These are phyloP conservation scores for Podaxis sp. DNA, from an alignment of 768 basidiomycete species.

Conservation along the genomic window DNA sequence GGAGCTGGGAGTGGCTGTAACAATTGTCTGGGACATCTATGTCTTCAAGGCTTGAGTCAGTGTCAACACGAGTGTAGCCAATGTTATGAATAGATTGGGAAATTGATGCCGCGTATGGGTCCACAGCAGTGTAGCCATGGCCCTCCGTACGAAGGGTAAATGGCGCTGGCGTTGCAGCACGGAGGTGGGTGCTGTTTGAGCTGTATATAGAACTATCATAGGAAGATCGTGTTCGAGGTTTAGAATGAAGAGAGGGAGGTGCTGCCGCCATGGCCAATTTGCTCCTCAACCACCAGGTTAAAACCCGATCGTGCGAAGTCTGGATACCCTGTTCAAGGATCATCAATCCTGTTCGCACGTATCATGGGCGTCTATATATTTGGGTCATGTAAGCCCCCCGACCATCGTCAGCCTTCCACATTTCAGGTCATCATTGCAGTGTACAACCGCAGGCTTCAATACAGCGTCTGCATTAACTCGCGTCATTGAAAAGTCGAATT, in stretches of 20 bases:
- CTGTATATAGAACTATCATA: slow-evolving; percentile 2
- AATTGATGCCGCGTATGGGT: slow-evolving; percentile 8
- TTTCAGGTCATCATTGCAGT: too few relatives aligned
- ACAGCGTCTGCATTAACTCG: too few relatives aligned
- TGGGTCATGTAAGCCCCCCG: too few relatives aligned
- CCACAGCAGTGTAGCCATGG: not conserved
- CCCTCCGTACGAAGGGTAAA: not conserved
- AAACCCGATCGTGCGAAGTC: not conserved
- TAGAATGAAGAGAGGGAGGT: not conserved
- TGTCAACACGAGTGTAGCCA: not conserved
- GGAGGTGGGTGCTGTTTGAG: not conserved
- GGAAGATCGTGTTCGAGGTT: not conserved
- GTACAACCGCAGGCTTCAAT: too few relatives aligned
- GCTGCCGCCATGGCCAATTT: not conserved
- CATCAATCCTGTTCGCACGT: not conserved
- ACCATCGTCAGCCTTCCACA: too few relatives aligned
- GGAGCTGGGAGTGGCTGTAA: not conserved
- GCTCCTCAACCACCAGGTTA: too few relatives aligned
- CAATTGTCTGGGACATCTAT: not conserved
- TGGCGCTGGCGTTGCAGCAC: not conserved
- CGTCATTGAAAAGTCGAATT: too few relatives aligned
- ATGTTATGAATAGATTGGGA: slow-evolving; percentile 6
- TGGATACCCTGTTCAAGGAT: not conserved
- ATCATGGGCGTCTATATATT: too few relatives aligned
- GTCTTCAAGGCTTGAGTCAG: slow-evolving; percentile 8